Conservation (phyloP, 1,284 basidiomycete species). For the Irpex lacteus region DNA sequence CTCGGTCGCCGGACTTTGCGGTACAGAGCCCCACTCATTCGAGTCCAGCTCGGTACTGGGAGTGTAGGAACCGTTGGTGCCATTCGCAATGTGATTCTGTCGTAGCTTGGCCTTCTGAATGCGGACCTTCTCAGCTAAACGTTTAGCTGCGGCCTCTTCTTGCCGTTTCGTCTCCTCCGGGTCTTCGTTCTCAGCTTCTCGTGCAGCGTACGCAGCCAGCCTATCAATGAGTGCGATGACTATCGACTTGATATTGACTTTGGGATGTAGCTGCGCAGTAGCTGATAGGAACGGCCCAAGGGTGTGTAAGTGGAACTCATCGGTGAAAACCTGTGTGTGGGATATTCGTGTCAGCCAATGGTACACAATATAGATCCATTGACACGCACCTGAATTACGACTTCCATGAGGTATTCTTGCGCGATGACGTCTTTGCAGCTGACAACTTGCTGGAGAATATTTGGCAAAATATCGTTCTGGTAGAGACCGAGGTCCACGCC, state of each 20-base stretch:
- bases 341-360: background rate
- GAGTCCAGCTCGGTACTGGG: slow-evolving; percentile 20
- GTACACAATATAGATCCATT: background rate
- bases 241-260: slow-evolving; percentile 96
- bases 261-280: slow-evolving; percentile 90
- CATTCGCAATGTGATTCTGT: slow-evolving; percentile 39
- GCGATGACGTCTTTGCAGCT: slow-evolving; percentile 97
- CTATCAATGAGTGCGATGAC: slow-evolving; percentile 95
- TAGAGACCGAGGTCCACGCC: slow-evolving; percentile 94
- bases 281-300: slow-evolving; percentile 91
- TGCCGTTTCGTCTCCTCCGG: slow-evolving; percentile 85
- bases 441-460: slow-evolving; percentile 91
- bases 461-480: slow-evolving; percentile 78
- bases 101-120: slow-evolving; percentile 60
- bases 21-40: slow-evolving; percentile 31
- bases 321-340: slow-evolving; percentile 80
- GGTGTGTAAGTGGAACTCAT: slow-evolving; percentile 93
- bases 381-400: slow-evolving; percentile 82
- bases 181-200: slow-evolving; percentile 24
- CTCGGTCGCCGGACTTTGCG: slow-evolving; percentile 24
- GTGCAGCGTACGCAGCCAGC: slow-evolving; percentile 85
- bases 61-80: slow-evolving; percentile 11
- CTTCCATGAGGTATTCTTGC: slow-evolving; percentile 97
- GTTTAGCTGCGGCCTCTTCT: slow-evolving; percentile 85
- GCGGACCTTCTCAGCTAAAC: slow-evolving; percentile 84